These are phyloP conservation scores for Kodamaea arcana DNA, from an alignment of 1,139 yeast species.

Conservation along the genomic window DNA sequence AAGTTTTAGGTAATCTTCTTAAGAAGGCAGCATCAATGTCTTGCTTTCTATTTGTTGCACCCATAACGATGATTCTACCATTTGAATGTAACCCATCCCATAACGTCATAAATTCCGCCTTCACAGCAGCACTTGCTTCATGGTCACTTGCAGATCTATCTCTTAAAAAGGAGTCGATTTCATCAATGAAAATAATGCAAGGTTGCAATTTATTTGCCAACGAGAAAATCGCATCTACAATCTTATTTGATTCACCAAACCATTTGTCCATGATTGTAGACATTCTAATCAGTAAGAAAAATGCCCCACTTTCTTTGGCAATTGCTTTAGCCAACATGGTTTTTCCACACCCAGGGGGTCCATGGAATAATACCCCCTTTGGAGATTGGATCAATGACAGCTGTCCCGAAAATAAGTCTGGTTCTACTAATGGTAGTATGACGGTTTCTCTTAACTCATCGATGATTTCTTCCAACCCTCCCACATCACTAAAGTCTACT, in stretches of 20 bases:
- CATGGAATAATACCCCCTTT: conserved; percentile 87
- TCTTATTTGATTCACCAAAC: conserved; percentile 96
- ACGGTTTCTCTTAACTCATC: conserved; percentile 87
- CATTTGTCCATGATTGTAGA: conserved; percentile 95
- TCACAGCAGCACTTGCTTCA: conserved; percentile 91
- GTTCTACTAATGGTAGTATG: conserved; percentile 78
- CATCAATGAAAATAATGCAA: conserved; percentile 92
- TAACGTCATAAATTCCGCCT: conserved; percentile 95
- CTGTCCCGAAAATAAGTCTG: conserved; percentile 59
- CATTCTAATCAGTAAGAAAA: conserved; percentile 87
- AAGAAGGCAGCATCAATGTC: conserved; percentile 92
- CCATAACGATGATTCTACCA: conserved; percentile 82
- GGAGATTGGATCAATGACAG: conserved; percentile 79
- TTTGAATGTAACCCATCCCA: conserved; percentile 89
- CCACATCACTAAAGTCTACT: conserved; percentile 74
- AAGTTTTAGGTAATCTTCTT: conserved; percentile 89
- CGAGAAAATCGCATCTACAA: conserved; percentile 89
- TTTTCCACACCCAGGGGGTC: conserved; percentile 98
- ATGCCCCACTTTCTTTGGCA: conserved; percentile 90
- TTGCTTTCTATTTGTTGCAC: conserved; percentile 90
- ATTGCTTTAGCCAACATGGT: conserved; percentile 96
- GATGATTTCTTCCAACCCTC: conserved; percentile 79
- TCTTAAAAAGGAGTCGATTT: conserved; percentile 88
- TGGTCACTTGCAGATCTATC: conserved; percentile 85
- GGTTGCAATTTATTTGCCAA: conserved; percentile 89